phyloP scores from a whole-genome alignment of 805 yeast species.

The Maudiozyma saulgeensis region DNA sequence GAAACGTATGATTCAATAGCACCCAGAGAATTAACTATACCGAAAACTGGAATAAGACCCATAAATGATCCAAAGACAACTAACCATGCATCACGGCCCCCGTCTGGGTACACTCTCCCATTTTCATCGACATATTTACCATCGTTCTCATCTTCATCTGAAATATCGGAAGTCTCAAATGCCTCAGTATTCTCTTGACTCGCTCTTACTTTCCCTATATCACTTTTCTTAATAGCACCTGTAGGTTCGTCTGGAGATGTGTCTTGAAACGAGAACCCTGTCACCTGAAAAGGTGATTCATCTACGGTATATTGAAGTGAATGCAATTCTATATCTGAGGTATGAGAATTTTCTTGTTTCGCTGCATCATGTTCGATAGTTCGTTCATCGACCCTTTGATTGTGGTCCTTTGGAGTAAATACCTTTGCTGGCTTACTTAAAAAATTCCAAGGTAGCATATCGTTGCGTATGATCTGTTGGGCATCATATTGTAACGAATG shows the following conservation, averaged over 20 bases:
- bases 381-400: not conserved
- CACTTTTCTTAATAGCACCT: not conserved
- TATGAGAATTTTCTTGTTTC: not conserved
- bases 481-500: too few species aligned
- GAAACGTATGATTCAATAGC: constrained; percentile 56
- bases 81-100: constrained; percentile 47
- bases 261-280: not conserved
- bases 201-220: not conserved
- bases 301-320: not conserved
- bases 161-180: not conserved
- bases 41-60: constrained; percentile 51
- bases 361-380: not conserved
- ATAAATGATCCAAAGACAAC: constrained; percentile 53
- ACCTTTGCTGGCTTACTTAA: not conserved
- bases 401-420: not conserved
- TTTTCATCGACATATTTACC: constrained; percentile 8
- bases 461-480: too few species aligned
- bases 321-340: not conserved
- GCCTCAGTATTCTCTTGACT: not conserved
- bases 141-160: not conserved
- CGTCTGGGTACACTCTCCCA: constrained; percentile 37
- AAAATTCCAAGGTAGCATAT: constrained; percentile 2
- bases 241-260: not conserved
- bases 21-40: constrained; percentile 53
- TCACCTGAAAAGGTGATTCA: not conserved